Evolutionary conservation across 139 green algal genomes (phyloP).

Genomic region (Desmodesmus armatus): DNA sequence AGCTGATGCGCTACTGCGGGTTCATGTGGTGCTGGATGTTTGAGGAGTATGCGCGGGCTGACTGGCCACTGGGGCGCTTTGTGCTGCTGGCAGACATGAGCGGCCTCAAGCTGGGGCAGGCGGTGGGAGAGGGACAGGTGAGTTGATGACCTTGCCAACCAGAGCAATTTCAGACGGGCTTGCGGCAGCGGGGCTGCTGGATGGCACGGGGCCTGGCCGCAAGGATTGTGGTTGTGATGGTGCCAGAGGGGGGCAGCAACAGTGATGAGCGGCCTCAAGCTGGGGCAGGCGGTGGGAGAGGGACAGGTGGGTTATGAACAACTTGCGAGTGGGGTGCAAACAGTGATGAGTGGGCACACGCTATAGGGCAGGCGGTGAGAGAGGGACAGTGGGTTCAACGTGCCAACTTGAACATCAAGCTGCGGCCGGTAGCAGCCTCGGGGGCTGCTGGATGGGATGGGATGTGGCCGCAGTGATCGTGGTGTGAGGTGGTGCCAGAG

Average conservation of each 20-base stretch:
- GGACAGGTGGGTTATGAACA: conserved; percentile 41
- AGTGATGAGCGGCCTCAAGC: conserved; percentile 32
- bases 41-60: conserved; percentile 14
- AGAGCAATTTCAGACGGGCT: too few species aligned
- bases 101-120: conserved; percentile 28
- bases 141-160: too few species aligned
- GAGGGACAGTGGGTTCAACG: conserved; percentile 38
- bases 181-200: too few species aligned
- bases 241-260: too few species aligned
- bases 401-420: too few species aligned
- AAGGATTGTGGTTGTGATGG: too few species aligned
- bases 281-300: conserved; percentile 29
- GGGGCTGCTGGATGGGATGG: too few species aligned
- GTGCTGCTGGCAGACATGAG: conserved; percentile 36
- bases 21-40: conserved; percentile 44
- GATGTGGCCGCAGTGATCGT: too few species aligned
- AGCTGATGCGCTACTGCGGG: conserved; percentile 23
- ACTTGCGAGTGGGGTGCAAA: too few species aligned
- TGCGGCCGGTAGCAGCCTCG: too few species aligned
- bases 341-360: conserved; percentile 20
- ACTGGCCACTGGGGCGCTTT: conserved; percentile 17
- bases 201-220: too few species aligned
- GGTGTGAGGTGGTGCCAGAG: too few species aligned
- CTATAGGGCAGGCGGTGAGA: conserved; percentile 22
- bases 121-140: conserved; percentile 41